Conservation (phyloP, 768 basidiomycete species). For the Pleurotus tuoliensis region DNA sequence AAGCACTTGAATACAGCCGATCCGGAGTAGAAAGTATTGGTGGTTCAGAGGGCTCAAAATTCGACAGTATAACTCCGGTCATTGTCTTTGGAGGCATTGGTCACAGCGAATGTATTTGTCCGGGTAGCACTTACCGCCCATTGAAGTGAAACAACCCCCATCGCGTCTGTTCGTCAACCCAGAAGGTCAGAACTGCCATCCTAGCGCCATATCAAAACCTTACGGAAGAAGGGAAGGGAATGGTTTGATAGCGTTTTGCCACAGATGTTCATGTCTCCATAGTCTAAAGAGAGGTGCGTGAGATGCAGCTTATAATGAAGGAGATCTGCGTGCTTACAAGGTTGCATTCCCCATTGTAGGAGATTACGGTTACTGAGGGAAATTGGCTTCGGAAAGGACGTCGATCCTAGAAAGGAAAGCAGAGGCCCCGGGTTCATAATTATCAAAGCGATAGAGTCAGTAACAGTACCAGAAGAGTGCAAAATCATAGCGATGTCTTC, state of each 20-base stretch:
- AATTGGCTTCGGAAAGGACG: constrained; percentile 16
- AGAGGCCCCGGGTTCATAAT: not conserved
- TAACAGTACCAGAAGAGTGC: constrained; percentile 18
- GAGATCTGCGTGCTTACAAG: constrained; percentile 10
- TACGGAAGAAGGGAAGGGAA: constrained; percentile 17
- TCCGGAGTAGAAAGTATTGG: constrained; percentile 17
- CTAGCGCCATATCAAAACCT: not conserved
- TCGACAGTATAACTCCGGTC: constrained; percentile 9
- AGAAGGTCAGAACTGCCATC: not conserved
- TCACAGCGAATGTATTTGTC: not conserved
- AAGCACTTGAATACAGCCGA: constrained; percentile 16
- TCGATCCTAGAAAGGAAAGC: constrained; percentile 11
- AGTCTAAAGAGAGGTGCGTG: constrained; percentile 6
- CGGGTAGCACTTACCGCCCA: constrained; percentile 10
- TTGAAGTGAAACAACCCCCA: constrained; percentile 13
- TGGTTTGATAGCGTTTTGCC: constrained; percentile 13
- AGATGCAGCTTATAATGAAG: not conserved
- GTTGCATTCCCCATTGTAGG: constrained; percentile 15
- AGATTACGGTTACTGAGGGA: constrained; percentile 12
- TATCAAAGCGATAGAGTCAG: not conserved
- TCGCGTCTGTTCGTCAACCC: constrained; percentile 9
- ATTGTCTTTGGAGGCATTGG: constrained; percentile 7
- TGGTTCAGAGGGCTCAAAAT: not conserved
- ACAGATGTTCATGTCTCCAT: constrained; percentile 16
- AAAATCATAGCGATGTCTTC: constrained; percentile 13